Evolutionary conservation across 768 basidiomycete genomes (phyloP).

Genomic region (Trametes maxima): DNA sequence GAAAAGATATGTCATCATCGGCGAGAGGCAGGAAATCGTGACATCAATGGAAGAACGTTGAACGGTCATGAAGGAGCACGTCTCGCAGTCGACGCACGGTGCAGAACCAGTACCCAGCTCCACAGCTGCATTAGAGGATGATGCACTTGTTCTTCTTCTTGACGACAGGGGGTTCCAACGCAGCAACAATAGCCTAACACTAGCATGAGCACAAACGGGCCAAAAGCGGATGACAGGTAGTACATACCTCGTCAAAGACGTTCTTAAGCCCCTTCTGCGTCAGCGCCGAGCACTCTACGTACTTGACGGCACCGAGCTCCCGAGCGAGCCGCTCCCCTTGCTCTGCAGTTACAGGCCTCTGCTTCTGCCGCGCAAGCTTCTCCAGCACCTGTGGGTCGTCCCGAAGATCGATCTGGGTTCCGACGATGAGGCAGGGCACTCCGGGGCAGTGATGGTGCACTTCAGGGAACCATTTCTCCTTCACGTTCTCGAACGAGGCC

Average conservation of each 20-base stretch:
- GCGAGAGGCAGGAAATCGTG: constrained; percentile 26
- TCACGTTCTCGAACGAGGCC: constrained; percentile 99
- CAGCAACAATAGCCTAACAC: constrained; percentile 92
- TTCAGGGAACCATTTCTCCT: constrained; percentile 99
- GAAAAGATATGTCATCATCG: constrained; percentile 27
- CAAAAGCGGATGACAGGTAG: constrained; percentile 11
- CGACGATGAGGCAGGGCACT: constrained; percentile 98
- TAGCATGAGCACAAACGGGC: constrained; percentile 4
- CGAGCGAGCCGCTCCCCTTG: constrained; percentile 94
- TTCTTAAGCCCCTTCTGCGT: constrained; percentile 99
- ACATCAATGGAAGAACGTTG: constrained; percentile 28
- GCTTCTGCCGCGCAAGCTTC: constrained; percentile 95
- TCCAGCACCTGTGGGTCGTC: constrained; percentile 93
- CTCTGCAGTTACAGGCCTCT: constrained; percentile 85
- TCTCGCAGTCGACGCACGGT: constrained; percentile 2
- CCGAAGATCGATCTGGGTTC: constrained; percentile 96
- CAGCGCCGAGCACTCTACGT: constrained; percentile 98
- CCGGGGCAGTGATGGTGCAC: constrained; percentile 99
- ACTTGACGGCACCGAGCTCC: constrained; percentile 98
- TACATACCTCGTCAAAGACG: constrained; percentile 96
- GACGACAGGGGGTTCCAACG: constrained; percentile 93
- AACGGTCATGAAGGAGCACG: constrained; percentile 22
- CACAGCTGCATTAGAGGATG: constrained; percentile 57
- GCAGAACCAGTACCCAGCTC: background rate
- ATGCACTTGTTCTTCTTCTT: constrained; percentile 81